Evolutionary conservation across 2,329 filamentous ascomycete genomes (phyloP), one percentile per base, ranked within the genome.

Genomic region (Alternaria sp.): DNA sequence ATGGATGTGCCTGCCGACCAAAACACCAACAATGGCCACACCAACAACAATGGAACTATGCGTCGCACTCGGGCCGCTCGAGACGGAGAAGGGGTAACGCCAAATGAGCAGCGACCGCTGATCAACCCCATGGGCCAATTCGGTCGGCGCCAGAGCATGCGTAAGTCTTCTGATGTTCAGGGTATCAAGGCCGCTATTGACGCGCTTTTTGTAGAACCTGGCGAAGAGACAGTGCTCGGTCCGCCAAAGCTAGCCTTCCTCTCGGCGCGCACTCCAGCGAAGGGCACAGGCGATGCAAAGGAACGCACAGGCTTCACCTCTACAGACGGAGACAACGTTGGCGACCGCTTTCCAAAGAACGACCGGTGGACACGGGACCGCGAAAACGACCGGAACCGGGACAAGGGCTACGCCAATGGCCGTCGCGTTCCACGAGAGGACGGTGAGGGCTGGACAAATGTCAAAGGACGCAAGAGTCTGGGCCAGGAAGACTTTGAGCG

Each of bases 221-320:
- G 74, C 55, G 94, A 97, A 72, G 93, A 96, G 68, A 91, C 96
- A 61, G 87, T 96, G 62, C 90, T 97, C 61, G 93, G 92, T 13
- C 93, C 93, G 19, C 92, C 93, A 2, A 92, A 92, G 79, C 92
- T 89, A 50, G 88, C 89, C 47, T 97, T 97, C 79, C 88, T 92
- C 57, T 96, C 93, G 1, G 87, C 90, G 56, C 85, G 88, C 64
- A 67, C 62, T 25, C 78, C 80, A 66, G 80, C 81, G 36, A 86
- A 86, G 62, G 67, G 71, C 44, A 68, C 76, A 40, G 80, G 79
- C 54, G 69, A 78, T 28, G 59, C 71, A 28, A 81, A 83, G 55
- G 75, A 78, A 63, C 71, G 76, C 26, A 76, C 77, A 9, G 69
- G 69, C 36, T 71, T 77, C 25, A 71, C 73, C 15, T 74, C 78